Evolutionary conservation across 352 stramenopile genomes (phyloP).

Genomic region (Phytopythium helicoides): DNA sequence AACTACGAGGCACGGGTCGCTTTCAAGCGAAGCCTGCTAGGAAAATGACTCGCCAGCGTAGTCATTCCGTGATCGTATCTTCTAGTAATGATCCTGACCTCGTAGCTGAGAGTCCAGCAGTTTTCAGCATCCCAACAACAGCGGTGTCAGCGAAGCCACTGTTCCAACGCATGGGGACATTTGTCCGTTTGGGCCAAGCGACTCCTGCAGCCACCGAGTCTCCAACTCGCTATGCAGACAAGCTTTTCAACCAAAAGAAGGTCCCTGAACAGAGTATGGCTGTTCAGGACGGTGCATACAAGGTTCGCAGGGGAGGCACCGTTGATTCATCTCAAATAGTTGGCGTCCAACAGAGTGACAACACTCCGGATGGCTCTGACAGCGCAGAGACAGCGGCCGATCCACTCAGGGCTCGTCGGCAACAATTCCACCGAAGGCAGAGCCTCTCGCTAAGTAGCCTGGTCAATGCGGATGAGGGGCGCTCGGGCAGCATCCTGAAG

Average conservation of each 20-base stretch:
- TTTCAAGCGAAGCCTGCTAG: background rate
- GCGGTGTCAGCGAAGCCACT: conserved; percentile 5
- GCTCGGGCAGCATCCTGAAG: conserved; percentile 9
- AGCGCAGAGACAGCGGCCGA: background rate
- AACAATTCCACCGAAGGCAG: conserved; percentile 13
- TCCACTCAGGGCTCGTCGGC: background rate
- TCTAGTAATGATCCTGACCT: background rate
- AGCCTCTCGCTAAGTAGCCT: conserved; percentile 20
- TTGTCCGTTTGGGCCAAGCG: conserved; percentile 8
- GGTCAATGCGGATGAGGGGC: conserved; percentile 5
- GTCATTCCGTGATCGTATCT: background rate
- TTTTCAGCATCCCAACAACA: background rate
- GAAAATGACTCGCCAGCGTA: background rate
- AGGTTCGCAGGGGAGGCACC: background rate
- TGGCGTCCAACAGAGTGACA: background rate
- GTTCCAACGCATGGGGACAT: conserved; percentile 16
- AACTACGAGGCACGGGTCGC: too few species aligned
- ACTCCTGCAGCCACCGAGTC: conserved; percentile 7
- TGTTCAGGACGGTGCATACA: background rate
- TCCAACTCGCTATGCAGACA: conserved; percentile 23
- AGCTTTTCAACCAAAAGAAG: conserved; percentile 15
- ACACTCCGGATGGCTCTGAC: background rate
- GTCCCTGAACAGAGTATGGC: background rate
- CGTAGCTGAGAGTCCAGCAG: background rate
- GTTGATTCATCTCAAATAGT: background rate